Evolutionary conservation across 1,284 basidiomycete species (phyloP), one percentile per base, ranked within the genome.

Genomic region (Pyrrhoderma lamaoense): DNA sequence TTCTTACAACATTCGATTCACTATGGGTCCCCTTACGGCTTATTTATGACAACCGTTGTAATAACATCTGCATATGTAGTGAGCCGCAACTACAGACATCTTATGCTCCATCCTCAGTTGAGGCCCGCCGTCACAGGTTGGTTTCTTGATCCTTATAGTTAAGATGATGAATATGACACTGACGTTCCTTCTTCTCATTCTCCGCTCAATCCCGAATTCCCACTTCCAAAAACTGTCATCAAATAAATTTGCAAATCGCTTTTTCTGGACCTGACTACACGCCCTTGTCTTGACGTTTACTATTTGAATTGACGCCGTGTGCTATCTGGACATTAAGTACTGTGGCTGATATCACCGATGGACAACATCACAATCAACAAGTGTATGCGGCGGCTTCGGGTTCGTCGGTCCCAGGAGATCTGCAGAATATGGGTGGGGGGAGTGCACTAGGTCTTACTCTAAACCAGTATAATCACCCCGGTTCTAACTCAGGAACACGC

Each of bases 401-500:
- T 40, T 22, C 38, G 38, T 40, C 21, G 38, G 38, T 16, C 14
- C 38, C 38, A 31, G 11, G 27, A 5, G 27, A 31, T 5, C 27
- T 31, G 11, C 27, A 31, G 11, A 31, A 11, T 31, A 11, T 31
- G 7, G 27, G 27, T 31, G 27, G 27, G 27, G 27, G 27, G 38
- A 40, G 43, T 48, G 53, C 53, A 14, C 42, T 54, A 21, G 53
- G 53, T 11, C 35, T 55, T 23, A 51, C 49, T 16, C 27, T 51
- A 14, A 44, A 44, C 49, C 53, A 50, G 37, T 31, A 25, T 22
- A 22, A 51, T 16, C 39, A 38, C 21, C 8, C 25, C 18, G 27
- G 38, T 19, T 35, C 22, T 4, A 16, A 22, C 38, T 42, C 39
- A 8, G 18, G 27, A 22, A 46, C 49, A 2, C 44, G 53, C 23